These are phyloP conservation scores for Aspergillus puulaauensis DNA, from an alignment of 2,329 filamentous ascomycete species.

Conservation along the genomic window DNA sequence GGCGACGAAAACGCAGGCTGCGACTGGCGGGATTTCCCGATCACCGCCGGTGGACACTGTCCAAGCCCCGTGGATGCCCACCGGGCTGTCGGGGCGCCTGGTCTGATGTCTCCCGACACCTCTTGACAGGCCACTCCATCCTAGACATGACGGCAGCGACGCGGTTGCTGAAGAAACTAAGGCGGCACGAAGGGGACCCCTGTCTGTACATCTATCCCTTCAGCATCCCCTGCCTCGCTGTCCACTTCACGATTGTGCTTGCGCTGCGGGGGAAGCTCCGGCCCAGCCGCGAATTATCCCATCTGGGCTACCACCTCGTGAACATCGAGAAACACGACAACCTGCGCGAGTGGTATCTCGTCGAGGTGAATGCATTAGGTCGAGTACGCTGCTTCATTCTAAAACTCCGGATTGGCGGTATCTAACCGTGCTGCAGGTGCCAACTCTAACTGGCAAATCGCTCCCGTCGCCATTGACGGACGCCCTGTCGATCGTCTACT, in stretches of 20 bases:
- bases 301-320: slow-evolving; percentile 7
- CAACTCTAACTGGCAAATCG: slow-evolving; percentile 6
- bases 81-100: not conserved
- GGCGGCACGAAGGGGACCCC: not conserved
- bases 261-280: slow-evolving; percentile 11
- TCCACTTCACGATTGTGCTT: slow-evolving; percentile 11
- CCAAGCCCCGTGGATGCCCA: not conserved
- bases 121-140: not conserved
- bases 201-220: slow-evolving; percentile 14
- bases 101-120: not conserved
- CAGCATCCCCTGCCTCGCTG: slow-evolving; percentile 7
- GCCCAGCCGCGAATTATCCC: slow-evolving; percentile 5
- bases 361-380: slow-evolving; percentile 7
- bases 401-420: not conserved
- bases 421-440: slow-evolving; percentile 5
- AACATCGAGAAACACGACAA: slow-evolving; percentile 12
- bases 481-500: slow-evolving; percentile 11
- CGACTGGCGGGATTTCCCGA: not conserved
- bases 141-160: not conserved
- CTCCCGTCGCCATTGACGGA: slow-evolving; percentile 10
- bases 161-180: slow-evolving; percentile 2
- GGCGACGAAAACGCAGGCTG: too few species aligned
- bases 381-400: not conserved
- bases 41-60: not conserved
- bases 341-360: slow-evolving; percentile 10